Conservation (phyloP, 1,139 yeast species). For the Hansenula lynferdii region DNA sequence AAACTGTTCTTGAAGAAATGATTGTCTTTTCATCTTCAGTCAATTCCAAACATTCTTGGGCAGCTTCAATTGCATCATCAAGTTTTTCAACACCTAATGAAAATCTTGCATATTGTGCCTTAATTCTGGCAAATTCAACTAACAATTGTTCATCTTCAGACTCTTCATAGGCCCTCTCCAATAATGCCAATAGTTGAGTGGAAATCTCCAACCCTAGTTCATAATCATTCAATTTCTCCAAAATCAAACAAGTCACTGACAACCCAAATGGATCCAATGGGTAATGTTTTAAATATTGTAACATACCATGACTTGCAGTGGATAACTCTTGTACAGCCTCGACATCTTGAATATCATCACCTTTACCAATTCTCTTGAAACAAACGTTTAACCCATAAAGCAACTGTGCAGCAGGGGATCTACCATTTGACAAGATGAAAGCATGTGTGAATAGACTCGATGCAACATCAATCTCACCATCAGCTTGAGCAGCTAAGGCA, state of each 20-base stretch:
- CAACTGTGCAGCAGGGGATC: slow-evolving; percentile 64
- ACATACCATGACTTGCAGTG: slow-evolving; percentile 67
- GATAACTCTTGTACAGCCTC: slow-evolving; percentile 61
- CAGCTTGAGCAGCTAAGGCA: slow-evolving; percentile 60
- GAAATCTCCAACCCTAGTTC: slow-evolving; percentile 48
- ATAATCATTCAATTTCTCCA: slow-evolving; percentile 70
- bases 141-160: slow-evolving; percentile 46
- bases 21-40: slow-evolving; percentile 34
- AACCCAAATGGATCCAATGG: slow-evolving; percentile 66
- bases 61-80: slow-evolving; percentile 54
- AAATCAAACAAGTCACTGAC: slow-evolving; percentile 48
- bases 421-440: slow-evolving; percentile 68
- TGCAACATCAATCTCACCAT: slow-evolving; percentile 52
- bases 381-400: slow-evolving; percentile 60
- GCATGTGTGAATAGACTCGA: slow-evolving; percentile 69
- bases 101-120: slow-evolving; percentile 67
- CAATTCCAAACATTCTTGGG: slow-evolving; percentile 53
- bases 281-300: slow-evolving; percentile 59
- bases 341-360: slow-evolving; percentile 45
- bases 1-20: slow-evolving; percentile 60
- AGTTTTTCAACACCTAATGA: slow-evolving; percentile 55
- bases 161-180: slow-evolving; percentile 58
- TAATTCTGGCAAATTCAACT: slow-evolving; percentile 50
- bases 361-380: slow-evolving; percentile 35
- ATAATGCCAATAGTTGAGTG: slow-evolving; percentile 36